These are phyloP conservation scores for Gilbertella persicaria DNA, from an alignment of 371 early-diverging fungal genomes.

Conservation along the genomic window DNA sequence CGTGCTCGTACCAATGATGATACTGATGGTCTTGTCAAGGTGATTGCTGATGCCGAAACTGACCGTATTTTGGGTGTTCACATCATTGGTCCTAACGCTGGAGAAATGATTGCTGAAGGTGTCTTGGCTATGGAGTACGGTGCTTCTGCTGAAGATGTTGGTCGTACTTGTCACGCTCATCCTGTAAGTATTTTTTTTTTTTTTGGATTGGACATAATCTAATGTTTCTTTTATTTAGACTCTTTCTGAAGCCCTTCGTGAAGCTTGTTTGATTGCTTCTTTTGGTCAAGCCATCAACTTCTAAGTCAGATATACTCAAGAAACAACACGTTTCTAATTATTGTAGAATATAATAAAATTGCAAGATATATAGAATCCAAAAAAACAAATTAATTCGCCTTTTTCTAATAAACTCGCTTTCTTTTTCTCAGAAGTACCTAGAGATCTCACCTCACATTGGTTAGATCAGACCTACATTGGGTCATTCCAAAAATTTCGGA, in stretches of 20 bases:
- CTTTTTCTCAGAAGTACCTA: no score
- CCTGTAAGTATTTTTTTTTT: constrained; percentile 53
- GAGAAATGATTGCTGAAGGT: constrained; percentile 99
- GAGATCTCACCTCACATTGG: no score
- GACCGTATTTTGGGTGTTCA: constrained; percentile 96
- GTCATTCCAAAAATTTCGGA: no score
- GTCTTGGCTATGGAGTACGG: constrained; percentile 97
- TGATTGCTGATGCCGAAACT: constrained; percentile 93
- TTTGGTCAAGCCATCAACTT: constrained; percentile 73
- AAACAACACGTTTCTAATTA: no score
- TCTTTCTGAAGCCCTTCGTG: constrained; percentile 97
- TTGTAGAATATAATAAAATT: no score
- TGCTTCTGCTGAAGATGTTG: constrained; percentile 95
- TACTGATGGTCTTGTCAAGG: constrained; percentile 93
- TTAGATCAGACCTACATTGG: no score
- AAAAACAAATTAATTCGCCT: no score
- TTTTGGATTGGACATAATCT: background rate
- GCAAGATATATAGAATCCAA: no score
- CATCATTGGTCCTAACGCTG: constrained; percentile 97
- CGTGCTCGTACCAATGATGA: constrained; percentile 98
- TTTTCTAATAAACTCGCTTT: no score
- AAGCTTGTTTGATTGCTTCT: constrained; percentile 89
- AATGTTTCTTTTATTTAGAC: constrained; percentile 51
- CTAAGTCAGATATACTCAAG: constrained; percentile 24
- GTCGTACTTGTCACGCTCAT: constrained; percentile 97